These are phyloP conservation scores for Aspergillus affinis DNA, from an alignment of 495 filamentous ascomycete species.

Conservation along the genomic window DNA sequence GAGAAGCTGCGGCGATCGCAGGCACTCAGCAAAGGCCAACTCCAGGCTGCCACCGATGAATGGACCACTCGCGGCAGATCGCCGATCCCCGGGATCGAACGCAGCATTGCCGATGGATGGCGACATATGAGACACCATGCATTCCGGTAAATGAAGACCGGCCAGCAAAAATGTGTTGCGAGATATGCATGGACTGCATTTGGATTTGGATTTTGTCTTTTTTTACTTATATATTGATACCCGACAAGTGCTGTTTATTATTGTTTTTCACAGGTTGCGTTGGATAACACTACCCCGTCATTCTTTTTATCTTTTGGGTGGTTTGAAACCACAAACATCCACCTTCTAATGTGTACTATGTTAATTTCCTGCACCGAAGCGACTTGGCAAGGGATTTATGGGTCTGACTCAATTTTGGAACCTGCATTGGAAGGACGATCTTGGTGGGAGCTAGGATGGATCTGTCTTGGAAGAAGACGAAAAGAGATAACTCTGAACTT, in stretches of 20 bases:
- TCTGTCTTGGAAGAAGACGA: not conserved
- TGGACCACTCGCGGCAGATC: constrained; percentile 33
- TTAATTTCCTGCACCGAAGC: constrained; percentile 18
- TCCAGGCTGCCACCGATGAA: constrained; percentile 40
- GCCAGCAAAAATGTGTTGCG: constrained; percentile 3
- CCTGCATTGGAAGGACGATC: constrained; percentile 3
- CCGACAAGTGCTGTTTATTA: constrained; percentile 9
- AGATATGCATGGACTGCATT: not conserved
- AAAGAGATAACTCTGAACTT: not conserved
- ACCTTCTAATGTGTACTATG: constrained; percentile 28
- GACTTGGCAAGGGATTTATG: not conserved
- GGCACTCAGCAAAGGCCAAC: constrained; percentile 40
- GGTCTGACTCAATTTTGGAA: not conserved
- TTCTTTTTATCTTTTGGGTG: constrained; percentile 3
- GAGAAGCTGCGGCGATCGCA: constrained; percentile 45
- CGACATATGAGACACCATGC: constrained; percentile 44
- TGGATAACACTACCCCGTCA: not conserved
- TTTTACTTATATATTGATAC: constrained; percentile 27
- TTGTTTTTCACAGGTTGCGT: constrained; percentile 3
- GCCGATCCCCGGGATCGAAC: constrained; percentile 36
- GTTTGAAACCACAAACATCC: not conserved
- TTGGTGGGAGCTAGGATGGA: not conserved
- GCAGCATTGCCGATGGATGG: constrained; percentile 40
- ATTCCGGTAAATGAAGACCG: constrained; percentile 28
- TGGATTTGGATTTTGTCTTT: constrained; percentile 10